Evolutionary conservation across 129 eudicot species (phyloP), one percentile per base, ranked within the genome.

Genomic region (Centella asiatica): DNA sequence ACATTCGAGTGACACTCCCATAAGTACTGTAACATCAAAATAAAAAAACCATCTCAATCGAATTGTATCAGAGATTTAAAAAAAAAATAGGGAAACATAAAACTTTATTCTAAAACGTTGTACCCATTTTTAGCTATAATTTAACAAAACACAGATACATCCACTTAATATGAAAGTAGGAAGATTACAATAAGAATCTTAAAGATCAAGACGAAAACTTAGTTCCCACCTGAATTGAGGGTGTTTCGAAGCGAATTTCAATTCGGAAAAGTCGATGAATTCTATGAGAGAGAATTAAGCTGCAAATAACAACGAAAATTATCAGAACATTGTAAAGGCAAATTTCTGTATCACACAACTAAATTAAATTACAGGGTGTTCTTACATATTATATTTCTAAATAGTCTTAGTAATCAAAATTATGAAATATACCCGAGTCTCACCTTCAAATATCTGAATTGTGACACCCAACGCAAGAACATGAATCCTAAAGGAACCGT

Each of bases 211-310:
- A 24, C 29, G 11, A 25, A 62, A 32, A 62, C 23, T 7, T 27
- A 44, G 24, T 62, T 33, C 52, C 4, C 8, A 64, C 68, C 68
- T 28, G 57, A 46, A 18, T 29, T n/a, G 2, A 45, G 47, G 23
- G n/a, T 31, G 11, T 20, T 44, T 8, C 20, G 56, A 9, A 25
- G 57, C 54, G 24, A 64, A 45, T 46, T 46, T 33, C 23, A 45
- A 9, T 48, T 39, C 22, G 39, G 40, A 64, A 46, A 64, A 32
- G 28, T 27, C 68, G 47, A 31, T 27, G 2, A 31, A 45, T 20
- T 45, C 57, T 45, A 46, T 64, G 22, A 64, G 55, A 57, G 44
- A 57, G 62, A n/a, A 57, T 57, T 32, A 63, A 64, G 33, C 44
- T 31, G 45, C 23, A 47, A 7, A 62, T 26, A 50, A 12, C 37